A percentile compares a stretch with the other conserved stretches of the same genome.
phyloP scores from a whole-genome alignment of 1,284 basidiomycete genomes.

The Moesziomyces globuligerus region DNA sequence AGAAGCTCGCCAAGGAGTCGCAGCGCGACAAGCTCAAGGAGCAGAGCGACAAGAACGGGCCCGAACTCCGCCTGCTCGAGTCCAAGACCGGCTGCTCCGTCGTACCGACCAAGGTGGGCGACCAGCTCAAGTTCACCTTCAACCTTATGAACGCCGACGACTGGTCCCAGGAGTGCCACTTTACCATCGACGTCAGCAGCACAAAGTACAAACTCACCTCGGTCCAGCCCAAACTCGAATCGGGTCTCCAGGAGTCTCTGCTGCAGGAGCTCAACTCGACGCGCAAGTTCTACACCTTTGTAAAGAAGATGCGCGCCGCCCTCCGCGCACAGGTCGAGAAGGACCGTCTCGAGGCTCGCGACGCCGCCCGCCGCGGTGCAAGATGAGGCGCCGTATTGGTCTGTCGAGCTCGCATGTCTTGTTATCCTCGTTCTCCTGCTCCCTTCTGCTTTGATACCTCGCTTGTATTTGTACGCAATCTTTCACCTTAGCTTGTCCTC shows the following conservation, averaged over 20 bases:
- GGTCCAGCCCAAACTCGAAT: slow-evolving; percentile 31
- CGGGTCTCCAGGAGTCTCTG: slow-evolving; percentile 34
- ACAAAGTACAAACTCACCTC: slow-evolving; percentile 42
- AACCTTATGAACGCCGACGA: slow-evolving; percentile 50
- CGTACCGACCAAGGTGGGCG: slow-evolving; percentile 44
- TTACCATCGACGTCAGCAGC: slow-evolving; percentile 47
- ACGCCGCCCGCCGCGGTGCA: slow-evolving; percentile 27
- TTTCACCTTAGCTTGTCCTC: no score
- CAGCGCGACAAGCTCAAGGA: slow-evolving; percentile 42
- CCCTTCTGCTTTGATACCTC: slow-evolving; percentile 19
- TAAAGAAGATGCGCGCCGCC: slow-evolving; percentile 49
- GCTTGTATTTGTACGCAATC: slow-evolving; percentile 39
- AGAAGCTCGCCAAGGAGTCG: slow-evolving; percentile 44
- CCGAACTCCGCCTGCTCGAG: slow-evolving; percentile 53
- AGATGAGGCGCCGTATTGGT: slow-evolving; percentile 5
- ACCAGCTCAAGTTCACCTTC: slow-evolving; percentile 51
- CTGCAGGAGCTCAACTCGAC: slow-evolving; percentile 47
- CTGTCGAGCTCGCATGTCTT: not conserved
- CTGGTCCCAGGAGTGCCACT: slow-evolving; percentile 50
- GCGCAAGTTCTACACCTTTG: slow-evolving; percentile 53
- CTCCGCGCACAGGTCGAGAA: slow-evolving; percentile 38
- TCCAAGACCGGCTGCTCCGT: slow-evolving; percentile 51
- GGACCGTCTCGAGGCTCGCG: slow-evolving; percentile 43
- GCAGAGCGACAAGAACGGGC: slow-evolving; percentile 54
- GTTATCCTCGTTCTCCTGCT: not conserved